These are phyloP conservation scores for Myxozyma sirexii DNA, from an alignment of 805 yeast species.

Conservation along the genomic window DNA sequence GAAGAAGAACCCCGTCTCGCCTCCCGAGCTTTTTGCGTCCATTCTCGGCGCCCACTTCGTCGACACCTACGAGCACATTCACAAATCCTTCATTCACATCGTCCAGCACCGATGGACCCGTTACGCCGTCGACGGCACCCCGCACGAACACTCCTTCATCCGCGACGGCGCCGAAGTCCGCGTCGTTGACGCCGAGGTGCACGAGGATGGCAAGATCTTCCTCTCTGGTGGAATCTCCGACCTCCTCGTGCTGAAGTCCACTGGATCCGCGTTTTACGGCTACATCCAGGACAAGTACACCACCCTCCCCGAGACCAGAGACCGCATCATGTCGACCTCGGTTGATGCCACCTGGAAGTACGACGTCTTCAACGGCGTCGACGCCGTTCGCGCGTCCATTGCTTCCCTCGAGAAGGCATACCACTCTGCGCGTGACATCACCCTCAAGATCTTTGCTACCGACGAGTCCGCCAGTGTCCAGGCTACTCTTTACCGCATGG, in stretches of 20 bases:
- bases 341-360: slow-evolving; percentile 50
- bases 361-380: slow-evolving; percentile 41
- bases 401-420: slow-evolving; percentile 69
- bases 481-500: slow-evolving; percentile 96
- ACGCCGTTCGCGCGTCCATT: slow-evolving; percentile 54
- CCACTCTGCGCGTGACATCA: slow-evolving; percentile 63
- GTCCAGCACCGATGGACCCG: slow-evolving; percentile 81
- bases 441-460: slow-evolving; percentile 75
- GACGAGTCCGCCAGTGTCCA: slow-evolving; percentile 94
- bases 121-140: slow-evolving; percentile 69
- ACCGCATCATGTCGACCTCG: slow-evolving; percentile 84
- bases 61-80: slow-evolving; percentile 72
- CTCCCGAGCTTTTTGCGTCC: slow-evolving; percentile 87
- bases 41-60: slow-evolving; percentile 81
- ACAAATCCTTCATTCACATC: slow-evolving; percentile 67
- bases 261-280: slow-evolving; percentile 91
- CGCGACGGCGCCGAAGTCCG: slow-evolving; percentile 85
- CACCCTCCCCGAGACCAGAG: slow-evolving; percentile 77
- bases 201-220: slow-evolving; percentile 39
- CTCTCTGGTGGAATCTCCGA: slow-evolving; percentile 52
- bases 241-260: slow-evolving; percentile 72
- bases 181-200: slow-evolving; percentile 47
- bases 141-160: slow-evolving; percentile 80
- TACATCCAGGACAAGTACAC: slow-evolving; percentile 86
- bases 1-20: slow-evolving; percentile 78